phyloP scores from a whole-genome alignment of 1,139 yeast species.

The Scheffersomyces quercinus region DNA sequence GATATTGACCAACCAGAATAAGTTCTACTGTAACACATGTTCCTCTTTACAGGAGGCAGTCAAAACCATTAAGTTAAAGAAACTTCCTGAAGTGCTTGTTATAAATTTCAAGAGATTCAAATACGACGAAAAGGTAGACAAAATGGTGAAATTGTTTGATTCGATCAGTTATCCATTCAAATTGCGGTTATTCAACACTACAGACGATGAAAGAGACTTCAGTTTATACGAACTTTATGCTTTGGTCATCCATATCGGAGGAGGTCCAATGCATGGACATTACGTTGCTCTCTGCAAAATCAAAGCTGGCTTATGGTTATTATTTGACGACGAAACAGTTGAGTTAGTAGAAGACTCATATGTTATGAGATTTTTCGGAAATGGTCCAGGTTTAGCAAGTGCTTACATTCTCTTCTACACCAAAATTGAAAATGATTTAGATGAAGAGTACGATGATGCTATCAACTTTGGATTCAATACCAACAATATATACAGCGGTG shows the following conservation, averaged over 20 bases:
- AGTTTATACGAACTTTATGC: conserved; percentile 79
- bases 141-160: conserved; percentile 85
- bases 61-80: conserved; percentile 80
- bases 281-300: conserved; percentile 86
- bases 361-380: conserved; percentile 87
- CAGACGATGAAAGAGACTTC: conserved; percentile 37
- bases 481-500: conserved; percentile 32
- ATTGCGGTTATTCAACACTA: conserved; percentile 73
- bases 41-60: conserved; percentile 93
- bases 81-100: conserved; percentile 75
- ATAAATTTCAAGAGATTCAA: conserved; percentile 89
- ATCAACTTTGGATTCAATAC: conserved; percentile 34
- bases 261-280: conserved; percentile 98
- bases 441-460: conserved; percentile 18
- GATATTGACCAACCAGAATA: conserved; percentile 81
- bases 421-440: conserved; percentile 23
- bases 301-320: conserved; percentile 78
- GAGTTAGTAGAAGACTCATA: conserved; percentile 83
- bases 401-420: conserved; percentile 85
- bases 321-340: conserved; percentile 94
- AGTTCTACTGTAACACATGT: conserved; percentile 90
- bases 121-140: conserved; percentile 78
- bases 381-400: conserved; percentile 83
- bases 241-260: conserved; percentile 91
- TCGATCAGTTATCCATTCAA: conserved; percentile 78